A percentile compares a stretch with the other conserved stretches of the same genome.
Evolutionary conservation across 2,329 filamentous ascomycete genomes (phyloP).

Genomic region (Aureobasidium sp.): DNA sequence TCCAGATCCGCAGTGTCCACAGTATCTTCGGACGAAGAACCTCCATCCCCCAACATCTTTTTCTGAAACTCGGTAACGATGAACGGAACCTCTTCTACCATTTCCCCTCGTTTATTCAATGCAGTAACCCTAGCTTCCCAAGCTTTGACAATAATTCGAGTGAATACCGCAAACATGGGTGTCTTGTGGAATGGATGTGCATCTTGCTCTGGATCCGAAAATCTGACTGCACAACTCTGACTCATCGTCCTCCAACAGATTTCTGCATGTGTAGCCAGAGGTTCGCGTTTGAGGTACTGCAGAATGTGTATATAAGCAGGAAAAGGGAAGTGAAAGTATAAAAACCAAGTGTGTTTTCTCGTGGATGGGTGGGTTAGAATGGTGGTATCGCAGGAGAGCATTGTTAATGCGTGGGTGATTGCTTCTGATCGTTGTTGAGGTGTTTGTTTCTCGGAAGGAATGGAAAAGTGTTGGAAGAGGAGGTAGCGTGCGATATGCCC

Average conservation of each 20-base stretch:
- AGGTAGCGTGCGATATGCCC: conserved; percentile 53
- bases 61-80: conserved; percentile 1
- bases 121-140: conserved; percentile 58
- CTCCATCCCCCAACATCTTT: neutral
- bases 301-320: conserved; percentile 53
- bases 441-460: conserved; percentile 23
- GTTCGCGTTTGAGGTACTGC: conserved; percentile 46
- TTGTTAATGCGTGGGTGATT: conserved; percentile 37
- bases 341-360: conserved; percentile 48
- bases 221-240: conserved; percentile 48
- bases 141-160: conserved; percentile 65
- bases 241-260: conserved; percentile 51
- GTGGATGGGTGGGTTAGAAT: conserved; percentile 46
- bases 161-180: conserved; percentile 47
- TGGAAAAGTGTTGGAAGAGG: conserved; percentile 51
- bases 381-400: conserved; percentile 55
- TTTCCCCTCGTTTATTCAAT: neutral
- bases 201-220: conserved; percentile 22
- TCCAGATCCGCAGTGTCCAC: no score
- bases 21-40: neutral
- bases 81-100: neutral
- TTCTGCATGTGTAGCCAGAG: conserved; percentile 37
- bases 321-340: conserved; percentile 53
- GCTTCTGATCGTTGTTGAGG: conserved; percentile 31
- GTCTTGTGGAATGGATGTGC: conserved; percentile 29